A percentile compares a stretch with the other conserved stretches of the same genome.
Conservation (phyloP, 306 rosid genomes). For the Cucumis sativus region DNA sequence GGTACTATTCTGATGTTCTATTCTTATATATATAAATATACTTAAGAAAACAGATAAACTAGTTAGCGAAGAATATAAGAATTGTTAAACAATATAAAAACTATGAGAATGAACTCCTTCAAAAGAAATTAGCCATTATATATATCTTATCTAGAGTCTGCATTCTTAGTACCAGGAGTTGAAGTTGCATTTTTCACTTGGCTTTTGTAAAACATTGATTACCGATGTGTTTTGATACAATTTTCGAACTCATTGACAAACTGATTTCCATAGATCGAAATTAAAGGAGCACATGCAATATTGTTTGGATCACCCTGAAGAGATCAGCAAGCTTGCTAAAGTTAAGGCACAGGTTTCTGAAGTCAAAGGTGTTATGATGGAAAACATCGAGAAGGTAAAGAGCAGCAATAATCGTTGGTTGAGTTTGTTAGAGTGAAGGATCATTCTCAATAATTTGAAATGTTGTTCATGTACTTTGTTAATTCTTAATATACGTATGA, state of each 20-base stretch:
- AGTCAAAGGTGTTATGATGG: slow-evolving; percentile 99
- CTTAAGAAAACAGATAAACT: neutral
- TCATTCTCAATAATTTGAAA: neutral
- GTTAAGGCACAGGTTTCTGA: slow-evolving; percentile 98
- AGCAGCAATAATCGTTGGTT: neutral
- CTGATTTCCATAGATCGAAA: slow-evolving; percentile 41
- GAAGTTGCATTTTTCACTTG: neutral
- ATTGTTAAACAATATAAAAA: neutral
- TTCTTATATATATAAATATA: neutral
- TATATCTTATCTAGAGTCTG: neutral
- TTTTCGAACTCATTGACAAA: slow-evolving; percentile 3
- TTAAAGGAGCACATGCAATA: slow-evolving; percentile 93
- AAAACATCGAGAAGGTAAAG: slow-evolving; percentile 79
- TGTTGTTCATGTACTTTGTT: neutral
- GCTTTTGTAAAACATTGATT: neutral
- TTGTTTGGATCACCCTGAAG: slow-evolving; percentile 89
- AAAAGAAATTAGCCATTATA: neutral
- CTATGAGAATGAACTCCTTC: neutral
- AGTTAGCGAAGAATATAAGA: neutral
- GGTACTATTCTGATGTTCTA: slow-evolving; percentile 27
- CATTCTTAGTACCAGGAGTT: neutral
- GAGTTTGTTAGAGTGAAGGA: neutral
- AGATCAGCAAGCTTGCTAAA: slow-evolving; percentile 90
- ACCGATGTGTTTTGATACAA: neutral
- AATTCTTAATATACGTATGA: neutral